Evolutionary conservation across 306 rosid genomes (phyloP).

Genomic region (Vicia sativa): DNA sequence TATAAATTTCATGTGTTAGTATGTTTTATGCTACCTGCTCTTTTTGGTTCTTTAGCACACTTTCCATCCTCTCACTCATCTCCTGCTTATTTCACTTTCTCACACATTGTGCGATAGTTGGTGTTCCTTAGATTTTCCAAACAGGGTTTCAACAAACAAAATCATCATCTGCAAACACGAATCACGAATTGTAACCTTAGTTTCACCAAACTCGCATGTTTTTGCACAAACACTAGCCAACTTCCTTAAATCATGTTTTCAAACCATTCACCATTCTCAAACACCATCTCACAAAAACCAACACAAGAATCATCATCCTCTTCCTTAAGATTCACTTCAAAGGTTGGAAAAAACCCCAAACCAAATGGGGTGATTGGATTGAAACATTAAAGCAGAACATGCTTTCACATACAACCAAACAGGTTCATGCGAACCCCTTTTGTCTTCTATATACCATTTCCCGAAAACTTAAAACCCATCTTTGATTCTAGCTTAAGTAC

Average conservation of each 20-base stretch:
- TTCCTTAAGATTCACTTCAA: no score
- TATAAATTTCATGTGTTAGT: neutral
- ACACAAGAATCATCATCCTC: no score
- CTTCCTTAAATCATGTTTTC: slow-evolving; percentile 32
- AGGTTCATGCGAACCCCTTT: slow-evolving; percentile 42
- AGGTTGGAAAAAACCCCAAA: no score
- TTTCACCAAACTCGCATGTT: neutral
- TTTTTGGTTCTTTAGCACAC: slow-evolving; percentile 11
- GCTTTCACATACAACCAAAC: slow-evolving; percentile 34
- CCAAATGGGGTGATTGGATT: slow-evolving; percentile 42
- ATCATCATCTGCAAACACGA: no score
- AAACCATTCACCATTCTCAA: neutral
- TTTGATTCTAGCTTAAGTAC: slow-evolving; percentile 37
- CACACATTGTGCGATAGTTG: no score
- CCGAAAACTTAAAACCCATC: neutral
- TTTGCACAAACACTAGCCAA: neutral
- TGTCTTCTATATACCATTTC: slow-evolving; percentile 40
- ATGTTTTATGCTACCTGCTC: neutral
- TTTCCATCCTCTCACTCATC: neutral
- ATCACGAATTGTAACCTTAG: slow-evolving; percentile 9
- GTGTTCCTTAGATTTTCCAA: no score
- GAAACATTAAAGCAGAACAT: slow-evolving; percentile 14
- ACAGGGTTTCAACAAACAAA: no score
- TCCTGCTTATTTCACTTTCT: neutral
- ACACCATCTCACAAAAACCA: neutral